phyloP scores from a whole-genome alignment of 164 flowering plant species.

The Umbellularia californica region DNA sequence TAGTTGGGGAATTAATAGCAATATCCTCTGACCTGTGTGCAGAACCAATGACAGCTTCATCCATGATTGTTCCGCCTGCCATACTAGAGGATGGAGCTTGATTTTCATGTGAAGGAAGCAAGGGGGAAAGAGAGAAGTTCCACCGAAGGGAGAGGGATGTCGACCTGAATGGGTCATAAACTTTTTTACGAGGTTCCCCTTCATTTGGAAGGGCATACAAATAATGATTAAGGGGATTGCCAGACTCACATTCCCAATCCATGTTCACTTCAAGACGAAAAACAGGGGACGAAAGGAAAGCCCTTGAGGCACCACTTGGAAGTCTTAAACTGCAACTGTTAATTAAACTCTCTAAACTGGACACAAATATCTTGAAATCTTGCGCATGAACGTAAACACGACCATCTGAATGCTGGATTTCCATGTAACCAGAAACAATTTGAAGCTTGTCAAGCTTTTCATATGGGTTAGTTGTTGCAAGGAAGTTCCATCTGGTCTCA shows the following conservation, averaged over 20 bases:
- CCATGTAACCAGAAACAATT: conserved; percentile 55
- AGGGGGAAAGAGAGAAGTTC: conserved; percentile 73
- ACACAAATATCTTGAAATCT: conserved; percentile 67
- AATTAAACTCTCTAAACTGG: conserved; percentile 83
- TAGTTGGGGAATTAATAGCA: conserved; percentile 39
- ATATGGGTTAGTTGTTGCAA: conserved; percentile 90
- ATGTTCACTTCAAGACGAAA: conserved; percentile 80
- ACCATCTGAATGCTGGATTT: conserved; percentile 92
- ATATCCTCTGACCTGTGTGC: conserved; percentile 26
- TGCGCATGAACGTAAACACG: conserved; percentile 56
- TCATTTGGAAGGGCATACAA: conserved; percentile 78
- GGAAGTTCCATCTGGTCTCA: conserved; percentile 64
- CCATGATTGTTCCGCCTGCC: conserved; percentile 20
- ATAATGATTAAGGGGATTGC: conserved; percentile 85
- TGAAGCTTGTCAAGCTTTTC: conserved; percentile 86
- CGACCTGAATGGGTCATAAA: conserved; percentile 91
- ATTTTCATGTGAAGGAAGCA: conserved; percentile 32
- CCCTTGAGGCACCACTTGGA: conserved; percentile 41
- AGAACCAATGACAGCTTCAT: conserved; percentile 34
- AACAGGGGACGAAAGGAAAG: conserved; percentile 71
- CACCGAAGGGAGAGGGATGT: conserved; percentile 88
- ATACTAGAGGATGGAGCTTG: conserved; percentile 30
- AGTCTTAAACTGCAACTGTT: conserved; percentile 49
- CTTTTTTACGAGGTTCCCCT: conserved; percentile 68
- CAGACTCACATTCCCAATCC: conserved; percentile 99